phyloP scores from a whole-genome alignment of 2,329 filamentous ascomycete species.

The Penicillium palitans region DNA sequence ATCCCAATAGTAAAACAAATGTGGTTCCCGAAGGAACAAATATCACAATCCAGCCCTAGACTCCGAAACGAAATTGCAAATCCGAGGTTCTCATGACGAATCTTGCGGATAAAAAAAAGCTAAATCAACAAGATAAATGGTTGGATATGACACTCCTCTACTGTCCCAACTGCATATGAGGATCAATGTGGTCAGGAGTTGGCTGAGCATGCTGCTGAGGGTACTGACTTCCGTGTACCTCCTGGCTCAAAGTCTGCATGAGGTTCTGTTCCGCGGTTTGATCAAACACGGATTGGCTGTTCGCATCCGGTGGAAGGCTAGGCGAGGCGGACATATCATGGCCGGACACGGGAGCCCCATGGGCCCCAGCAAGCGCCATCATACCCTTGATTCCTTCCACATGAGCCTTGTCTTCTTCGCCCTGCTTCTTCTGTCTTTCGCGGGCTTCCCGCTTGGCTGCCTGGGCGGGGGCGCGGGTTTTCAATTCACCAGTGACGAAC shows the following conservation, averaged over 20 bases:
- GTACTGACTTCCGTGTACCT: constrained; percentile 42
- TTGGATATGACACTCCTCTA: constrained; percentile 13
- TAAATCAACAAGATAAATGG: constrained; percentile 3
- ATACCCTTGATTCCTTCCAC: constrained; percentile 50
- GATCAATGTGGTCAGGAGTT: constrained; percentile 34
- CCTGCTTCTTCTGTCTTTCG: constrained; percentile 48
- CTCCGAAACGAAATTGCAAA: constrained; percentile 10
- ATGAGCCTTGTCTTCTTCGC: constrained; percentile 50
- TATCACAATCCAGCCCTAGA: constrained; percentile 11
- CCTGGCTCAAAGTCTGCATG: constrained; percentile 47
- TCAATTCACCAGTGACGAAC: constrained; percentile 84
- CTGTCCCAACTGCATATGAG: constrained; percentile 38
- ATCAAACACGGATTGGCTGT: constrained; percentile 36
- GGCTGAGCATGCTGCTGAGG: constrained; percentile 32
- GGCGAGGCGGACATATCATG: constrained; percentile 44
- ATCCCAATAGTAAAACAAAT: constrained; percentile 12
- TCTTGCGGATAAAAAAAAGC: neutral
- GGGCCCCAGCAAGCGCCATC: constrained; percentile 49
- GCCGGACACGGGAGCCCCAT: constrained; percentile 35
- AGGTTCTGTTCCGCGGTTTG: constrained; percentile 46
- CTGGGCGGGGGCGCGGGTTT: constrained; percentile 73
- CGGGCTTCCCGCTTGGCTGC: constrained; percentile 52
- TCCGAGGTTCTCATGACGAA: neutral
- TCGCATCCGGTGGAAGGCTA: constrained; percentile 35
- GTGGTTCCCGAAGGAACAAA: constrained; percentile 13